These are phyloP conservation scores for Balakata baccata DNA, from an alignment of 345 rosid species.

Conservation along the genomic window DNA sequence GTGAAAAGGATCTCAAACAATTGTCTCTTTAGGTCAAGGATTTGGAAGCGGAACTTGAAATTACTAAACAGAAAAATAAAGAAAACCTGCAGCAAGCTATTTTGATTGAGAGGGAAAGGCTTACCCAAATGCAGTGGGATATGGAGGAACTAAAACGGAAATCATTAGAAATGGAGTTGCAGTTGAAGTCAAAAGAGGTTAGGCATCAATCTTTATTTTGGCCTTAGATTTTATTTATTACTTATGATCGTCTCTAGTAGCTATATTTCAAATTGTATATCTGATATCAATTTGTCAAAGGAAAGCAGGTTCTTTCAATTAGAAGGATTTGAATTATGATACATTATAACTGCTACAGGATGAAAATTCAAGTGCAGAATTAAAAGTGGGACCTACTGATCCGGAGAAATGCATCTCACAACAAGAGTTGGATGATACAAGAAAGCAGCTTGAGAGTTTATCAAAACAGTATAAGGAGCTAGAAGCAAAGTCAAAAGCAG, in stretches of 20 bases:
- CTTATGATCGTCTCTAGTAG: background rate
- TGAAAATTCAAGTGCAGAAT: constrained; percentile 42
- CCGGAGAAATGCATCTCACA: constrained; percentile 40
- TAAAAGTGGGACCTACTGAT: constrained; percentile 33
- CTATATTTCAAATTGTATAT: background rate
- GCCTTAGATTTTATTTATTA: background rate
- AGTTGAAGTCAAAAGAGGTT: constrained; percentile 74
- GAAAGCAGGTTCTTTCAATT: background rate
- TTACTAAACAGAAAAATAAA: constrained; percentile 77
- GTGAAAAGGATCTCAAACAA: constrained; percentile 8
- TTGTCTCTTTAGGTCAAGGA: constrained; percentile 68
- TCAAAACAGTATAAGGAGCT: constrained; percentile 66
- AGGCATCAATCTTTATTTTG: constrained; percentile 14
- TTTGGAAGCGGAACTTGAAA: constrained; percentile 92
- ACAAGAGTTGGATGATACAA: constrained; percentile 64
- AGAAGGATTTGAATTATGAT: background rate
- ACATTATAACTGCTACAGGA: constrained; percentile 42
- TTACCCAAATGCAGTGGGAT: constrained; percentile 97
- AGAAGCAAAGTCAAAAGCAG: constrained; percentile 92
- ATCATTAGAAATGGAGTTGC: constrained; percentile 83
- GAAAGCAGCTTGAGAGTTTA: constrained; percentile 60
- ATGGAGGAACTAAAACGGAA: constrained; percentile 90
- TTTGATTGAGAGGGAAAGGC: constrained; percentile 79
- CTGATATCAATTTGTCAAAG: background rate
- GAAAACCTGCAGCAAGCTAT: constrained; percentile 91